Percentiles rank a stretch among this genome's conserved stretches.
Evolutionary conservation across 2,329 filamentous ascomycete genomes (phyloP).

Genomic region (Fusarium torreyae): DNA sequence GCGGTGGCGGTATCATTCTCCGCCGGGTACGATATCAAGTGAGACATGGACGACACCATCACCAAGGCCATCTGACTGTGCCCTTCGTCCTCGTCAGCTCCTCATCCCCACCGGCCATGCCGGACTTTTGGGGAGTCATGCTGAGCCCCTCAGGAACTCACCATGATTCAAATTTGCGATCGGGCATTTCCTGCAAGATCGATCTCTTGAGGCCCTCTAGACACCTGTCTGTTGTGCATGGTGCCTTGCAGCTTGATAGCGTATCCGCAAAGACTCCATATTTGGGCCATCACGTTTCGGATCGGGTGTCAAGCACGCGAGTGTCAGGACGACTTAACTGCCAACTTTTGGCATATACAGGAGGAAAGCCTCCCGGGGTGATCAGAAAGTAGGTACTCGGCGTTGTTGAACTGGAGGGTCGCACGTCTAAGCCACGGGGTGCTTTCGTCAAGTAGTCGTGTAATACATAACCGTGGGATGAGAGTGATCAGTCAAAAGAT

Average conservation of each 20-base stretch:
- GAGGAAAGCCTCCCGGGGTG: constrained; percentile 5
- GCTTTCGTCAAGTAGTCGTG: constrained; percentile 22
- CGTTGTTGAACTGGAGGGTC: constrained; percentile 29
- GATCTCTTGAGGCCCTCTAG: constrained; percentile 44
- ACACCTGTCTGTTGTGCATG: constrained; percentile 40
- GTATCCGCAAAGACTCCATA: constrained; percentile 35
- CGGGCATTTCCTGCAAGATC: constrained; percentile 49
- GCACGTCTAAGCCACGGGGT: constrained; percentile 45
- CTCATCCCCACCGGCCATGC: constrained; percentile 30
- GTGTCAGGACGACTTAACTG: constrained; percentile 11
- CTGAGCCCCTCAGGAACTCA: constrained; percentile 32
- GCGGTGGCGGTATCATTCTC: constrained; percentile 33
- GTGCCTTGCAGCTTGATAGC: constrained; percentile 49
- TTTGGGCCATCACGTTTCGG: constrained; percentile 40
- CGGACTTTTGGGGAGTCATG: constrained; percentile 47
- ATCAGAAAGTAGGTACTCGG: constrained; percentile 8
- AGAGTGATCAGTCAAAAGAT: constrained; percentile 42
- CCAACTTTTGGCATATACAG: constrained; percentile 21
- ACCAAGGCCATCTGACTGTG: constrained; percentile 51
- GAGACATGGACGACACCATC: constrained; percentile 53
- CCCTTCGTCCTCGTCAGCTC: constrained; percentile 36
- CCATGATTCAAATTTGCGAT: constrained; percentile 52
- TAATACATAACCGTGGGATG: constrained; percentile 28
- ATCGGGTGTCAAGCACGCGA: constrained; percentile 39
- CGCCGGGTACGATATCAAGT: constrained; percentile 35